Conservation (phyloP, 305 asterid species). For the Fraxinus albicans region DNA sequence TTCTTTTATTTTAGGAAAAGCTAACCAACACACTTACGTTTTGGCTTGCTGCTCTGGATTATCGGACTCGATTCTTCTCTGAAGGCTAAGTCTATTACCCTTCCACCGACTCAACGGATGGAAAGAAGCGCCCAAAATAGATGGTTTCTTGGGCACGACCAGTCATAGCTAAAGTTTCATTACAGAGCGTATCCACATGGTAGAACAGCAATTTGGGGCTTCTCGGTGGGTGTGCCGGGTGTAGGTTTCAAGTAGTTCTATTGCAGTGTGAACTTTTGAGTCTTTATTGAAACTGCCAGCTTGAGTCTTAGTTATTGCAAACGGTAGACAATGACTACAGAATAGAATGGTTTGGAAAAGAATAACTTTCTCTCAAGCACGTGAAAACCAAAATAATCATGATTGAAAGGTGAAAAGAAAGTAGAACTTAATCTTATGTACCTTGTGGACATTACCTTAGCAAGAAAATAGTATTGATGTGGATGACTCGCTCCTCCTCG, state of each 20-base stretch:
- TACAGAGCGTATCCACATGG: not conserved
- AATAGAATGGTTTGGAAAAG: slow-evolving; percentile 7
- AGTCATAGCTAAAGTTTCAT: not conserved
- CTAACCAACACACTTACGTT: not conserved
- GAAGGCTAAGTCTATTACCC: not conserved
- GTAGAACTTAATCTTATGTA: slow-evolving; percentile 1
- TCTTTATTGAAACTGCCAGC: not conserved
- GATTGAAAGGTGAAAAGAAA: slow-evolving; percentile 1
- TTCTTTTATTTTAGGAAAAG: not conserved
- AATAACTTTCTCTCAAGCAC: not conserved
- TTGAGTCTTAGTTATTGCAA: not conserved
- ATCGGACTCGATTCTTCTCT: not conserved
- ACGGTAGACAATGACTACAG: not conserved
- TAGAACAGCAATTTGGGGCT: not conserved
- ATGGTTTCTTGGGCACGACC: not conserved
- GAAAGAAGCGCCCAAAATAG: not conserved
- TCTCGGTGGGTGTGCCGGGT: not conserved
- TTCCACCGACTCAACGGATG: not conserved
- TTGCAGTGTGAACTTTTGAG: not conserved
- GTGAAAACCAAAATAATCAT: not conserved
- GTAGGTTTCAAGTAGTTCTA: not conserved
- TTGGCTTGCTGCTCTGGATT: not conserved
- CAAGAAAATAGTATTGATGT: not conserved
- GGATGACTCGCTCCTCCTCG: not conserved
- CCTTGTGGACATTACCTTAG: not conserved